phyloP scores from a whole-genome alignment of 2,329 filamentous ascomycete genomes.

The Fusarium illudens region DNA sequence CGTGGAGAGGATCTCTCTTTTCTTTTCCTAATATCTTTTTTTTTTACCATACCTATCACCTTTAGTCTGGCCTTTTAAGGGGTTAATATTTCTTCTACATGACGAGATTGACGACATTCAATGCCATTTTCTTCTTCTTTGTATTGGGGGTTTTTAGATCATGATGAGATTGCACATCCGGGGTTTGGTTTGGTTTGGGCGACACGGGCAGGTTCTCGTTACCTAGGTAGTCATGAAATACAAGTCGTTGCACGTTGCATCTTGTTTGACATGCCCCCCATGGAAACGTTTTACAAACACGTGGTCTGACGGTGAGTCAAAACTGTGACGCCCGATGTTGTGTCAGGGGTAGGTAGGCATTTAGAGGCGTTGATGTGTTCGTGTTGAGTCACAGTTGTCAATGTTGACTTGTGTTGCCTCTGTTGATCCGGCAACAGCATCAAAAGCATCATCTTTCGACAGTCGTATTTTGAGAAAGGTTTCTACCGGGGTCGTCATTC shows the following conservation, averaged over 20 bases:
- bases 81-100: not conserved
- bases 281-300: slow-evolving; percentile 24
- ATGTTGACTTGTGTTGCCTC: not conserved
- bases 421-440: not conserved
- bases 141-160: not conserved
- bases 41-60: not conserved
- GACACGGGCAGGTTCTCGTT: slow-evolving; percentile 7
- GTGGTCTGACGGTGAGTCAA: slow-evolving; percentile 9
- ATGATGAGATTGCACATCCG: slow-evolving; percentile 3
- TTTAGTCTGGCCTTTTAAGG: not conserved
- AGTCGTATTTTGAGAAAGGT: not conserved
- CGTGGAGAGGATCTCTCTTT: not conserved
- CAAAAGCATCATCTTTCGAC: not conserved
- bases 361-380: not conserved
- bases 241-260: slow-evolving; percentile 21
- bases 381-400: not conserved
- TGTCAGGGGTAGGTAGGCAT: not conserved
- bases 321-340: not conserved
- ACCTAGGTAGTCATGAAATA: slow-evolving; percentile 20
- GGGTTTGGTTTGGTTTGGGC: not conserved
- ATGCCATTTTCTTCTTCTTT: not conserved
- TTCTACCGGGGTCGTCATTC: not conserved
- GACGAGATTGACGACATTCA: slow-evolving; percentile 25
- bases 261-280: slow-evolving; percentile 10
- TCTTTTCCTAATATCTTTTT: not conserved